Evolutionary conservation across 129 eudicot species (phyloP), one percentile per base, ranked within the genome.

Genomic region (Chrysanthemum lavandulifolium): DNA sequence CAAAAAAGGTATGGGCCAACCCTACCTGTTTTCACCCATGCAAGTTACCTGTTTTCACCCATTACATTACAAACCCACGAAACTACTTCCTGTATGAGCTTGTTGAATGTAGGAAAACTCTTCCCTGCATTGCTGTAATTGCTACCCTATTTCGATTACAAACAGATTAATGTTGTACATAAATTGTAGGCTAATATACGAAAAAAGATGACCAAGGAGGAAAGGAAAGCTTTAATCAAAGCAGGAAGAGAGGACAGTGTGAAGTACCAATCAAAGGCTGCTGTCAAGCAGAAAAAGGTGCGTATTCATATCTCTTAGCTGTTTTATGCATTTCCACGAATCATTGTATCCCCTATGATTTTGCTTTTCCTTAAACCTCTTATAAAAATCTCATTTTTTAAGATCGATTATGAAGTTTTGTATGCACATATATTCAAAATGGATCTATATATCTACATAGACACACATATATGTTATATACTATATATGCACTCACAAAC

Each of bases 281-380:
- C 97, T 72, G 54, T 69, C 11, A 94, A 94, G 71, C 81, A 90
- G 89, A 83, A 94, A 54, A 94, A 94, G 98, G 98, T 94, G 16
- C 4, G 73, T 59, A 58, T 61, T 14, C 8, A 19, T 72, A 43
- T 14, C 43, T 53, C 10, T 64, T 33, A 18, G 31, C 19, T 78
- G 6, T 68, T 65, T 68, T 10, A 12, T 45, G 54, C 36, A 54
- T 25, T 73, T 61, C 8, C 40, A 61, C 25, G 55, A 50, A 48
- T 71, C 19, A 23, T 78, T 54, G 45, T 53, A 27, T 21, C 12
- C 60, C 47, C n/a, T 27, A 73, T 27, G 77, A 12, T 21, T 71
- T 18, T 72, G 71, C 61, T 14, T 48, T 43, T 15, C 2, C 45
- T n/a, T 61, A 11, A 25, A 18, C 13, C 13, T 25, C 11, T 74